Conservation (phyloP, 2,329 filamentous ascomycete species). For the Zymoseptoria passerinii region DNA sequence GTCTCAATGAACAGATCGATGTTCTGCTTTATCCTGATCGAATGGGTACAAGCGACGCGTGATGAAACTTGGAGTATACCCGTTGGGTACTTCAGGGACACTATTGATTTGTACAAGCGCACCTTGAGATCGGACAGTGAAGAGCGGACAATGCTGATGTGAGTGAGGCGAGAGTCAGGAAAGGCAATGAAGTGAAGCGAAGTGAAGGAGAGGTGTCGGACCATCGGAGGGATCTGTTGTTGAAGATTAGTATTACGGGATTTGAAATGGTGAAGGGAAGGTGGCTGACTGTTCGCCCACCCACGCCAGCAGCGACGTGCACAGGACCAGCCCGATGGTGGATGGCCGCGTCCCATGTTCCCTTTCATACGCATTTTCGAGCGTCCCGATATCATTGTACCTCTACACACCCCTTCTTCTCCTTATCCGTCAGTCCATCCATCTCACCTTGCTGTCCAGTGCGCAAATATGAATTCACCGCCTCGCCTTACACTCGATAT, state of each 20-base stretch:
- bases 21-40: no score
- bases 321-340: slow-evolving; percentile 48
- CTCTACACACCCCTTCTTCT: slow-evolving; percentile 19
- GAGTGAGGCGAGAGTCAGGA: no score
- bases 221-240: slow-evolving; percentile 41
- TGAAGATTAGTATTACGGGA: no score
- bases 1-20: no score
- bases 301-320: slow-evolving; percentile 48
- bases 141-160: no score
- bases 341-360: slow-evolving; percentile 47
- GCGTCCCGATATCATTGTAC: slow-evolving; percentile 15
- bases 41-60: no score
- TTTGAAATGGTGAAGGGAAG: no score
- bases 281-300: slow-evolving; percentile 43
- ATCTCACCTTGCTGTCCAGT: slow-evolving; percentile 12
- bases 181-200: no score
- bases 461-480: slow-evolving; percentile 22
- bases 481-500: slow-evolving; percentile 45
- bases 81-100: no score
- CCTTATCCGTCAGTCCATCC: slow-evolving; percentile 12
- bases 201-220: slow-evolving; percentile 40
- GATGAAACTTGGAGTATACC: no score
- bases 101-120: no score
- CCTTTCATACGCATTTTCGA: slow-evolving; percentile 43
- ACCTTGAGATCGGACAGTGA: no score